phyloP scores from a whole-genome alignment of 2,329 filamentous ascomycete genomes.

The Neurospora sp. region DNA sequence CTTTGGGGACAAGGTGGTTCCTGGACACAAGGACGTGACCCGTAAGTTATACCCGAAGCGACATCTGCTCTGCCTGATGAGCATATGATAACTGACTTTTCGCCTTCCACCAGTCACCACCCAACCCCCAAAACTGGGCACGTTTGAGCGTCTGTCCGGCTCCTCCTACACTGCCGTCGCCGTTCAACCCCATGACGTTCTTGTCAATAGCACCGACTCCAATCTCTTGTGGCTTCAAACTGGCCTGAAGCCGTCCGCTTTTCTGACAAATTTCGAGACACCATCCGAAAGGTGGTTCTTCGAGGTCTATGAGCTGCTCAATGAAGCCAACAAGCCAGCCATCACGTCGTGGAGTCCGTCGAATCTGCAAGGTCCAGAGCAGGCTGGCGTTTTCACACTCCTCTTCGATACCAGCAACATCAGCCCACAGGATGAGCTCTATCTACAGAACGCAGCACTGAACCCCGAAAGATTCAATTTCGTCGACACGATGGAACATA shows the following conservation, averaged over 20 bases:
- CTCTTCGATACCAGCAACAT: conserved; percentile 27
- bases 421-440: conserved; percentile 1
- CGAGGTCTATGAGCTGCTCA: background rate
- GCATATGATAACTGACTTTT: background rate
- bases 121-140: conserved; percentile 26
- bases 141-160: conserved; percentile 27
- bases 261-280: conserved; percentile 19
- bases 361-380: background rate
- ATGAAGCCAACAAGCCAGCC: background rate
- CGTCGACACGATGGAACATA: background rate
- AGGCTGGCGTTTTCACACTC: conserved; percentile 7
- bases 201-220: conserved; percentile 37
- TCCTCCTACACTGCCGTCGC: conserved; percentile 27
- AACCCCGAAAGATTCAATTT: background rate
- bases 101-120: conserved; percentile 21
- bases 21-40: background rate
- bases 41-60: background rate
- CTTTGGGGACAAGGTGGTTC: background rate
- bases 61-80: background rate
- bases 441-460: background rate
- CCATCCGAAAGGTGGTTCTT: conserved; percentile 8
- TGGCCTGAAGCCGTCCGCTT: conserved; percentile 22
- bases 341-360: background rate
- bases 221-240: conserved; percentile 35
- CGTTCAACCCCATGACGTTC: background rate